These are phyloP conservation scores for Chaetoscypha palmicola DNA, from an alignment of 2,329 filamentous ascomycete genomes.

Conservation along the genomic window DNA sequence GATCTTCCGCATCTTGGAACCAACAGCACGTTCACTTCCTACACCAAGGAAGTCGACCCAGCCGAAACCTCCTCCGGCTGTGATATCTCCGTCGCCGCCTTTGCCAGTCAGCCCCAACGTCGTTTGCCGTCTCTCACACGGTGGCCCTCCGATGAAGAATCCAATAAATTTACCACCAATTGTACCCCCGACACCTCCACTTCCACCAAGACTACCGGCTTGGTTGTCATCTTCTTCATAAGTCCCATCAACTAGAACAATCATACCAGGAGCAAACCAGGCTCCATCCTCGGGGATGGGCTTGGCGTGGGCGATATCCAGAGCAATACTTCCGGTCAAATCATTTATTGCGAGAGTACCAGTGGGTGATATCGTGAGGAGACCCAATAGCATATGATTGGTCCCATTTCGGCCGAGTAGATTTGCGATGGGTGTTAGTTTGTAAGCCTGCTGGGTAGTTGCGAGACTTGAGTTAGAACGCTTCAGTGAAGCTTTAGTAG, in stretches of 20 bases:
- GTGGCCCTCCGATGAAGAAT: slow-evolving; percentile 85
- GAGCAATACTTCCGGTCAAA: slow-evolving; percentile 75
- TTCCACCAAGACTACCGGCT: slow-evolving; percentile 62
- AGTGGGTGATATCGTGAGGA: slow-evolving; percentile 73
- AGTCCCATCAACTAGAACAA: slow-evolving; percentile 88
- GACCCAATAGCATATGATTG: slow-evolving; percentile 78
- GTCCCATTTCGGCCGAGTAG: slow-evolving; percentile 72
- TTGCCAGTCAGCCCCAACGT: slow-evolving; percentile 65
- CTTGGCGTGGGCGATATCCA: slow-evolving; percentile 75
- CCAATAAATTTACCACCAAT: slow-evolving; percentile 90
- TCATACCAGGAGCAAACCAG: slow-evolving; percentile 94
- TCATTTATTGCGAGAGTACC: slow-evolving; percentile 80
- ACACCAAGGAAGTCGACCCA: slow-evolving; percentile 96
- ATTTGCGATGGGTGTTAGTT: slow-evolving; percentile 78
- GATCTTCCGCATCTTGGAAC: slow-evolving; percentile 73
- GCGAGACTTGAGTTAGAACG: slow-evolving; percentile 50
- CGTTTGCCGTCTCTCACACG: slow-evolving; percentile 74
- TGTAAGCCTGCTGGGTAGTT: slow-evolving; percentile 61
- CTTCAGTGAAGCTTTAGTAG: slow-evolving; percentile 47
- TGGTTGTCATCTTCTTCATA: slow-evolving; percentile 88
- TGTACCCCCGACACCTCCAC: slow-evolving; percentile 76
- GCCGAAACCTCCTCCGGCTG: slow-evolving; percentile 76
- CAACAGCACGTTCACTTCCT: slow-evolving; percentile 79
- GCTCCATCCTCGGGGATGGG: slow-evolving; percentile 78
- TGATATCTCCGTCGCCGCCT: slow-evolving; percentile 45